phyloP scores from a whole-genome alignment of 2,329 filamentous ascomycete species.

The Cercospora zeina region DNA sequence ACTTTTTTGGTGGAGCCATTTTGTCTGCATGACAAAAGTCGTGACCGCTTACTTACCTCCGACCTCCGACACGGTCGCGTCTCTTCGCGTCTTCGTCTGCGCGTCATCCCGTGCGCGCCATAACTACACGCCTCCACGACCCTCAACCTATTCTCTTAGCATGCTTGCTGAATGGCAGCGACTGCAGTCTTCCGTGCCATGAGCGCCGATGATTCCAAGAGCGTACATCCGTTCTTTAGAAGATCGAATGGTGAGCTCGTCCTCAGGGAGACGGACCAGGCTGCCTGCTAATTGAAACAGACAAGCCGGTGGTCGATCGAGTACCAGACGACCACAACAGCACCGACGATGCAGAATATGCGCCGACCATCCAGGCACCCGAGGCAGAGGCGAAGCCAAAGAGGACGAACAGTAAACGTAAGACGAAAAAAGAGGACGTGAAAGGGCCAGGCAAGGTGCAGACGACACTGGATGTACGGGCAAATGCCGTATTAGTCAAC shows the following conservation, averaged over 20 bases:
- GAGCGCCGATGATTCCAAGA: conserved; percentile 30
- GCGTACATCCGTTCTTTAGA: conserved; percentile 39
- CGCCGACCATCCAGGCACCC: not conserved
- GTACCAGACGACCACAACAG: not conserved
- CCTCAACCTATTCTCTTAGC: not conserved
- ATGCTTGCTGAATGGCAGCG: conserved; percentile 30
- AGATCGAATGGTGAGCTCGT: conserved; percentile 24
- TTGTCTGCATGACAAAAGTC: not conserved
- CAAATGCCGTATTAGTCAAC: conserved; percentile 28
- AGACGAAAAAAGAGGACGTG: conserved; percentile 21
- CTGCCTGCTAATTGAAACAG: conserved; percentile 16
- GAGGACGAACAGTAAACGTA: conserved; percentile 23
- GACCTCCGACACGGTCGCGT: conserved; percentile 5
- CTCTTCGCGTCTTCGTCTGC: conserved; percentile 6
- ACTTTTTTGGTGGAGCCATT: conserved; percentile 12
- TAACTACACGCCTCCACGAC: not conserved
- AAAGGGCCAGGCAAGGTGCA: conserved; percentile 33
- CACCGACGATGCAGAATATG: conserved; percentile 3
- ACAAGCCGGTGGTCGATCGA: not conserved
- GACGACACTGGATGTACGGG: conserved; percentile 34
- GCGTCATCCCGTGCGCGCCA: conserved; percentile 6
- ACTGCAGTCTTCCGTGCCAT: conserved; percentile 31
- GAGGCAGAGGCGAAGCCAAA: conserved; percentile 22
- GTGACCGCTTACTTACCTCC: not conserved
- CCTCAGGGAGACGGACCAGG: not conserved